These are phyloP conservation scores for Penicillium arizonense DNA, from an alignment of 495 filamentous ascomycete species.

Conservation along the genomic window DNA sequence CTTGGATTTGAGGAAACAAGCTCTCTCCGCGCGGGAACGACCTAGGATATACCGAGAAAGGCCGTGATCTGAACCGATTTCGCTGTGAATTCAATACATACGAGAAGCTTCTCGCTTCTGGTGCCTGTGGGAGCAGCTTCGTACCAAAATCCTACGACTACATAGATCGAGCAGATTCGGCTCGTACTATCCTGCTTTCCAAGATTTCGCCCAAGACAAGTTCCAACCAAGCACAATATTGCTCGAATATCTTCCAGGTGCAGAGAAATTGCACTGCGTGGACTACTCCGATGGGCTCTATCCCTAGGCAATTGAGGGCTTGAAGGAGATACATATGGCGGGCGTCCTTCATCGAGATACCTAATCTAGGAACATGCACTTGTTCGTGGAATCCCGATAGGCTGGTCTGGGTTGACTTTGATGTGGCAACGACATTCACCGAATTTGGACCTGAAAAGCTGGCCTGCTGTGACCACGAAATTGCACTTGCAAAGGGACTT, in stretches of 20 bases:
- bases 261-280: constrained; percentile 21
- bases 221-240: constrained; percentile 15
- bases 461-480: constrained; percentile 15
- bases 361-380: constrained; percentile 24
- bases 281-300: constrained; percentile 24
- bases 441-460: constrained; percentile 9
- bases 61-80: constrained; percentile 24
- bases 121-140: constrained; percentile 17
- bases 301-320: constrained; percentile 17
- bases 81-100: constrained; percentile 25
- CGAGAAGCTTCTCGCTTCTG: constrained; percentile 15
- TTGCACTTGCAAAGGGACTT: constrained; percentile 5
- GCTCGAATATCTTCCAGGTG: constrained; percentile 17
- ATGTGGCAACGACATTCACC: constrained; percentile 24
- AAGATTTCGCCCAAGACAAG: constrained; percentile 15
- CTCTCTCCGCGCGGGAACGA: no score
- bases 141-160: constrained; percentile 21
- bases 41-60: constrained; percentile 14
- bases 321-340: constrained; percentile 12
- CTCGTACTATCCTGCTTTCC: constrained; percentile 13
- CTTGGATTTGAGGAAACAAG: no score
- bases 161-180: constrained; percentile 22
- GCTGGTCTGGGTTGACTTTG: constrained; percentile 28
- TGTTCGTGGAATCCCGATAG: constrained; percentile 7
- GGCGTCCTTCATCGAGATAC: constrained; percentile 21